Evolutionary conservation across 73 alveolate species (phyloP), one percentile per base, ranked within the genome.

Genomic region (Paramecium biaurelia): DNA sequence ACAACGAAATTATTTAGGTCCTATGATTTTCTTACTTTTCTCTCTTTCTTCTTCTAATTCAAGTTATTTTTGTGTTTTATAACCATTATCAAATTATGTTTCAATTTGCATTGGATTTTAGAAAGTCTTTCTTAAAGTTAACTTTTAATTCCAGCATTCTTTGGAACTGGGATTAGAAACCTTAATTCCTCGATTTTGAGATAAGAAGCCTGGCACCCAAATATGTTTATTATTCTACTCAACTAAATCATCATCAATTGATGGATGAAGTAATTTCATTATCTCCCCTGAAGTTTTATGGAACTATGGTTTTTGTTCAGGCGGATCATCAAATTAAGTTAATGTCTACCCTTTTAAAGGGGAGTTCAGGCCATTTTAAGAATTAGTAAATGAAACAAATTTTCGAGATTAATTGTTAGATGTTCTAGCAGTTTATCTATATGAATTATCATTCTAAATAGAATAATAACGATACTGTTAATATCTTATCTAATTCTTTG

Each of bases 381-480:
- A 38, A 56, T 85, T 72, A 8, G 92, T 45, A 9, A 85, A 28
- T 10, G 92, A 57, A 6, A 30, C 92, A 53, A 72, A 11, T 85
- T 85, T 85, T 57, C 68, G 56, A 23, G 72, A 30, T 57, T 38
- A 30, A 85, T 85, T 72, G 20, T 68, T 85, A 23, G 47, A 28
- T n/a, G 85, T 85, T 58, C 37, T 47, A 7, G 92, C 35, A 32
- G 49, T 45, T n/a, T 85, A 57, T 15, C 57, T 35, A 49, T 38
- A 37, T 28, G 92, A 57, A 85, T 72, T 85, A 23, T 85, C 68
- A 56, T 85, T 85, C 84, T 63, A 63, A 63, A 63, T 63, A 26
- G 14, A 53, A 53, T 53, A 15, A 18, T 18, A 18, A 18, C 12
- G 4, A 63, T 63, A 63, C 84, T 63, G 45, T 23, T 63, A 63